Evolutionary conservation across 441 rosid genomes (phyloP).

Genomic region (Macaranga tanarius): DNA sequence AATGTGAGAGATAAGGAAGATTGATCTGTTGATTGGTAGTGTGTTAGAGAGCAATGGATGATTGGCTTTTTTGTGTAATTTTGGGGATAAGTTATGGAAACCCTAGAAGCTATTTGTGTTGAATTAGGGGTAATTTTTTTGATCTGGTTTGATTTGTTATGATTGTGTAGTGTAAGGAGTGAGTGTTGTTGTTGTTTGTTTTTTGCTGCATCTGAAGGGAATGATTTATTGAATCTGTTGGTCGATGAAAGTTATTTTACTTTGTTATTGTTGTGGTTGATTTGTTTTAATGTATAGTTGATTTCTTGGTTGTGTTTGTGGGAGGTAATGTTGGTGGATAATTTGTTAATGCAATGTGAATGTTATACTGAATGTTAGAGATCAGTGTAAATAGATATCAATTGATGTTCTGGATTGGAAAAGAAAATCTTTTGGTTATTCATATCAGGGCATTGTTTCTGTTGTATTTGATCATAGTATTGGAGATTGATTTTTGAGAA

Average conservation of each 20-base stretch:
- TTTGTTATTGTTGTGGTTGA: neutral
- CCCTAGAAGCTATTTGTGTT: slow-evolving; percentile 19
- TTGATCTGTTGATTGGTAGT: slow-evolving; percentile 16
- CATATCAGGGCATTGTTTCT: neutral
- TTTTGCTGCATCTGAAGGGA: neutral
- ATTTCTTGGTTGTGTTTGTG: neutral
- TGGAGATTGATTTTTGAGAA: neutral
- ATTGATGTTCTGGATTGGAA: neutral
- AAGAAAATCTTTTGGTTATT: neutral
- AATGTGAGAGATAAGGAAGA: slow-evolving; percentile 16
- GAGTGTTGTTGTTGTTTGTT: too few relatives aligned
- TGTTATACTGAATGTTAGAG: neutral
- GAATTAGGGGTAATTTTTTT: neutral
- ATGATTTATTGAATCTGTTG: neutral
- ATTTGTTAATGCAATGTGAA: neutral
- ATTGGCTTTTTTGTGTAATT: slow-evolving; percentile 1
- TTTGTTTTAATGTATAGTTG: neutral
- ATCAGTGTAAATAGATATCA: neutral
- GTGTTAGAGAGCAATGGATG: neutral
- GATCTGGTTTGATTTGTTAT: slow-evolving; percentile 13
- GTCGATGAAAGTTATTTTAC: slow-evolving; percentile 1
- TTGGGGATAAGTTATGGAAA: slow-evolving; percentile 3
- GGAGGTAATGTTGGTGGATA: too few relatives aligned
- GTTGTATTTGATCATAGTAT: too few relatives aligned
- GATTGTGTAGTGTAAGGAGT: neutral